Conservation (phyloP, 2,329 filamentous ascomycete genomes). For the Tolypocladium tropicale region DNA sequence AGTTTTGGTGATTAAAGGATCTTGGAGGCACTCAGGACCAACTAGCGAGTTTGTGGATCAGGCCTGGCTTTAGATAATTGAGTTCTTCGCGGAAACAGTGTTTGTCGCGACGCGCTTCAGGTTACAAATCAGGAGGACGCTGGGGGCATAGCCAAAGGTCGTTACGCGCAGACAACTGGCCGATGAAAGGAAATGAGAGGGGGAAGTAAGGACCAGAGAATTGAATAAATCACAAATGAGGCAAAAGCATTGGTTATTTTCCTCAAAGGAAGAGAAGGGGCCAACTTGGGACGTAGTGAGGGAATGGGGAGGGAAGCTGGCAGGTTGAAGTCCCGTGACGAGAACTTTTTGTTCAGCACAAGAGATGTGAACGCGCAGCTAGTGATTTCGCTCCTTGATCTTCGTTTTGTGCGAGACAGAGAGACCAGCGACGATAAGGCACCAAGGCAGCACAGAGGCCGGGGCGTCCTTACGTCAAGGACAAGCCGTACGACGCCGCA, state of each 20-base stretch:
- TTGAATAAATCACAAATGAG: not conserved
- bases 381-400: too few relatives aligned
- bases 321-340: not conserved
- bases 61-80: not conserved
- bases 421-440: too few relatives aligned
- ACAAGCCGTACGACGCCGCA: too few relatives aligned
- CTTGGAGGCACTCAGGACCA: not conserved
- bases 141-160: not conserved
- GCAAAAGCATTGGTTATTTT: not conserved
- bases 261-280: not conserved
- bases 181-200: not conserved
- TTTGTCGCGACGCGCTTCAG: not conserved
- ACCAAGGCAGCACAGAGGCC: too few relatives aligned
- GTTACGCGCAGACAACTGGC: not conserved
- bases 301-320: not conserved
- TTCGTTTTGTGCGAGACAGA: too few relatives aligned
- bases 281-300: not conserved
- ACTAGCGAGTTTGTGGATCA: not conserved
- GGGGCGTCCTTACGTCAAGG: too few relatives aligned
- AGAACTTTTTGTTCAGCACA: not conserved
- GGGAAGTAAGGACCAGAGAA: too few relatives aligned
- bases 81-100: not conserved
- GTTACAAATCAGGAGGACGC: not conserved
- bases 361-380: too few relatives aligned
- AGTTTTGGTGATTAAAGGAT: not conserved